Percentiles rank a stretch among this genome's conserved stretches.
Evolutionary conservation across 2,329 filamentous ascomycete genomes (phyloP).

Genomic region (Whalleya microplaca): DNA sequence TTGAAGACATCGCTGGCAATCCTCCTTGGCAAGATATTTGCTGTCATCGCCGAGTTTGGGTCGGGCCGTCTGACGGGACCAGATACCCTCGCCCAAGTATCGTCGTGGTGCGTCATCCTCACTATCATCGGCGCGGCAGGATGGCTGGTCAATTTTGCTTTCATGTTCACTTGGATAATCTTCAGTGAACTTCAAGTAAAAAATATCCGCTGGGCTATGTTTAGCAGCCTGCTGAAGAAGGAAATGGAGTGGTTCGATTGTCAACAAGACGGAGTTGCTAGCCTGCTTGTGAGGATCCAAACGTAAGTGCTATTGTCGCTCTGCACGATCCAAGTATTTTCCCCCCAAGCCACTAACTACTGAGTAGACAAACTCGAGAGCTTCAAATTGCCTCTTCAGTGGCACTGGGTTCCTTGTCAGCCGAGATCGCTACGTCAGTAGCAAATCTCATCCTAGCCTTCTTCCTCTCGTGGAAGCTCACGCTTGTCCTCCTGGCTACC

Average conservation of each 20-base stretch:
- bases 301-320: conserved; percentile 57
- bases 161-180: conserved; percentile 71
- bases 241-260: conserved; percentile 84
- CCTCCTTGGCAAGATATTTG: conserved; percentile 75
- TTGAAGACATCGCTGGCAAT: conserved; percentile 69
- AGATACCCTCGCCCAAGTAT: conserved; percentile 59
- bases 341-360: conserved; percentile 23
- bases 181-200: conserved; percentile 83
- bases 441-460: conserved; percentile 74
- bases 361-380: conserved; percentile 75
- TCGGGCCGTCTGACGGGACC: conserved; percentile 51
- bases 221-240: conserved; percentile 69
- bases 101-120: conserved; percentile 65
- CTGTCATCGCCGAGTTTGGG: conserved; percentile 69
- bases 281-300: conserved; percentile 73
- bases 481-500: conserved; percentile 75
- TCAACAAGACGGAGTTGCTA: conserved; percentile 70
- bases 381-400: conserved; percentile 81
- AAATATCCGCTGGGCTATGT: conserved; percentile 65
- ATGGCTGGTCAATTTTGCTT: conserved; percentile 69
- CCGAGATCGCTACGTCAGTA: conserved; percentile 65
- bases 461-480: conserved; percentile 81
- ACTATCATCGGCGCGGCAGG: conserved; percentile 64
- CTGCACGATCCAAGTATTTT: not conserved
- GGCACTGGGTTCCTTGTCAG: conserved; percentile 71